Evolutionary conservation across 192 early-diverging fungal species (phyloP), one percentile per base, ranked within the genome.

Genomic region (Podila minutissima): DNA sequence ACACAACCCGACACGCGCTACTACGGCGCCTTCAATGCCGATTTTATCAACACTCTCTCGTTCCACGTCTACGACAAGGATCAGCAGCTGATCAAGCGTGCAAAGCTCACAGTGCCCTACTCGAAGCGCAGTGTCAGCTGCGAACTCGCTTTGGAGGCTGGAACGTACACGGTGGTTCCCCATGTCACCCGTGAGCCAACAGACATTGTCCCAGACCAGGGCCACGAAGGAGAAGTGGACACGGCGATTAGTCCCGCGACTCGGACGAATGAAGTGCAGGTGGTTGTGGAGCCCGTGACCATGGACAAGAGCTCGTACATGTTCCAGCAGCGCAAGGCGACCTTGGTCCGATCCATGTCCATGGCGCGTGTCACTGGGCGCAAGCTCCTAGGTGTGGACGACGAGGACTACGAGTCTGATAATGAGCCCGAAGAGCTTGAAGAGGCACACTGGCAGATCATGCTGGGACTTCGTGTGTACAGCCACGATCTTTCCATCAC

Each of bases 401-500:
- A 81, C 57, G 77, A 81, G 58, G 77, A 81, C 37, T 81, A 81
- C 22, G 77, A 81, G 28, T 29, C 17, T 5, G 67, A 83, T 8
- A 26, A 62, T 1, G 28, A 63, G 3, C 28, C 61, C 4, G 41
- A 64, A 28, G 7, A 53, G 37, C 32, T 72, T 8, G 77, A 81
- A 13, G 77, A 73, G 58, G 57, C 58, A 11, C 59, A 55, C 35
- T 83, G 82, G 82, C 74, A 83, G n/a, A 2, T 83, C 29, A 83
- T 75, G 70, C 46, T 83, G 46, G 82, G 82, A 29, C 67, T 83
- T n/a, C 62, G 82, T 57, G 70, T 83, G 3, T 83, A 83, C 68
- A 75, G 69, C 22, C 82, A 81, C 29, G 77, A 81, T 32, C 62
- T 37, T 2, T 57, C 57, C 6, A 31, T 73, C 28, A 50, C 62